Evolutionary conservation across 2,329 filamentous ascomycete genomes (phyloP).

Genomic region (Didymella lethalis): DNA sequence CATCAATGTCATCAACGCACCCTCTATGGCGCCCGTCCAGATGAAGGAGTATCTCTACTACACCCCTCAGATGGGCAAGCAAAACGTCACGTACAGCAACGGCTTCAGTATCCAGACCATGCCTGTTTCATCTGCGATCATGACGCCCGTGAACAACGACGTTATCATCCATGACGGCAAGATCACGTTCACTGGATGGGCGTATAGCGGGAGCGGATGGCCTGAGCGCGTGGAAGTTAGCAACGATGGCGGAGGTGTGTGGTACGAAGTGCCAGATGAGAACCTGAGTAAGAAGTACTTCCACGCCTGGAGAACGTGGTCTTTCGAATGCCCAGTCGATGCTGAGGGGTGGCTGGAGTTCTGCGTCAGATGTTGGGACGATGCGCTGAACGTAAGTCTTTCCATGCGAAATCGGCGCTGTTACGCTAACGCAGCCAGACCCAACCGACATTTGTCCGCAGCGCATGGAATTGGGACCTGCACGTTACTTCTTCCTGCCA

Average conservation of each 20-base stretch:
- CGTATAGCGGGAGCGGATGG: conserved; percentile 56
- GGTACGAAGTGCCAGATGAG: conserved; percentile 69
- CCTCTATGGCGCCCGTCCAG: conserved; percentile 68
- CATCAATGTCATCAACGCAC: conserved; percentile 66
- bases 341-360: conserved; percentile 59
- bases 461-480: conserved; percentile 68
- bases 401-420: too few species aligned
- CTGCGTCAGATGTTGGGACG: conserved; percentile 55
- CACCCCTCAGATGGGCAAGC: conserved; percentile 72
- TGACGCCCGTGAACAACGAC: conserved; percentile 68
- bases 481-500: conserved; percentile 71
- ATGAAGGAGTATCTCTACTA: conserved; percentile 74
- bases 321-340: conserved; percentile 66
- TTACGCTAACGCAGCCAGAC: conserved; percentile 39
- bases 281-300: conserved; percentile 69
- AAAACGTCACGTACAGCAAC: conserved; percentile 66
- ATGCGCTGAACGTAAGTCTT: conserved; percentile 52
- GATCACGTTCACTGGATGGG: conserved; percentile 62
- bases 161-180: conserved; percentile 67
- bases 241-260: conserved; percentile 68
- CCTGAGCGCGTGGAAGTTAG: conserved; percentile 70
- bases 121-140: conserved; percentile 73
- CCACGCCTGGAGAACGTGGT: conserved; percentile 71
- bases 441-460: conserved; percentile 54
- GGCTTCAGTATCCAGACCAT: conserved; percentile 76